Conservation (phyloP, 2,329 filamentous ascomycete species). For the Claviceps fusiformis region DNA sequence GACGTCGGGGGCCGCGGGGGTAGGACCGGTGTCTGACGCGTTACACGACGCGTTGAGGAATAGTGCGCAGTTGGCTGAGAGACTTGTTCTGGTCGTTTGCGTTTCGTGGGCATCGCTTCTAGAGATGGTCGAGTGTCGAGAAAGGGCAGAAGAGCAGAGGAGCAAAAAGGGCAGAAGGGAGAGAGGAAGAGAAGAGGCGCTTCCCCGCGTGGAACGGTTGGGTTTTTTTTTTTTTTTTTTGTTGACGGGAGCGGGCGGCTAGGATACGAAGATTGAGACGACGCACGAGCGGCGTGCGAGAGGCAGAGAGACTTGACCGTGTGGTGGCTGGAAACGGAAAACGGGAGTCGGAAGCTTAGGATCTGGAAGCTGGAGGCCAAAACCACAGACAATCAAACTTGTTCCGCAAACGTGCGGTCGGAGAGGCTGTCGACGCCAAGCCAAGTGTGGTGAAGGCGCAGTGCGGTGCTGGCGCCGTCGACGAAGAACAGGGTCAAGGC, state of each 20-base stretch:
- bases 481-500: background rate
- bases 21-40: conserved; percentile 25
- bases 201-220: background rate
- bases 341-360: no score
- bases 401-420: background rate
- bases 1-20: conserved; percentile 14
- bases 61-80: conserved; percentile 10
- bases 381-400: background rate
- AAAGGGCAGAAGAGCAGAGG: background rate
- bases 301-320: no score
- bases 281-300: background rate
- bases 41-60: conserved; percentile 21
- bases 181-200: no score
- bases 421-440: background rate
- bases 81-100: conserved; percentile 20
- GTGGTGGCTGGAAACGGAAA: no score
- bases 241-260: background rate
- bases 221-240: background rate
- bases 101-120: conserved; percentile 23
- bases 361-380: no score
- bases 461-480: background rate
- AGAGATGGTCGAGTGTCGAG: background rate
- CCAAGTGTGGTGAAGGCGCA: background rate
- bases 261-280: background rate
- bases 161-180: background rate